Percentiles rank a stretch among this genome's conserved stretches.
Evolutionary conservation across 495 filamentous ascomycete species (phyloP).

Genomic region (Amphirosellinia nigrospora): DNA sequence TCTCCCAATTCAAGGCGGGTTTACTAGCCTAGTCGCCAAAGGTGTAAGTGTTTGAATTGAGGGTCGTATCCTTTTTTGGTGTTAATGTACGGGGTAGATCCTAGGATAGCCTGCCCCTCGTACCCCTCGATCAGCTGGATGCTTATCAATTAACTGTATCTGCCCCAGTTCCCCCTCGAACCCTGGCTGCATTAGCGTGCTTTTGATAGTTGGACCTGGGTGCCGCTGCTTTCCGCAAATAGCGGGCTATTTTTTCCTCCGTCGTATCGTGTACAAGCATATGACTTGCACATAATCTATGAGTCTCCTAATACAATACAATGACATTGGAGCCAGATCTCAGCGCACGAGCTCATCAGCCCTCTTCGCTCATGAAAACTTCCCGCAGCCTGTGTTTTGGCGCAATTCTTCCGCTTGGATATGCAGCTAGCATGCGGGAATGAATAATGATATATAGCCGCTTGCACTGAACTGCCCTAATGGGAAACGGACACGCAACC

Average conservation of each 20-base stretch:
- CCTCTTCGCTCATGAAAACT: neutral
- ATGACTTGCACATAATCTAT: neutral
- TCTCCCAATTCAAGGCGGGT: neutral
- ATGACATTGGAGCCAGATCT: neutral
- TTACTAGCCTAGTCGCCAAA: neutral
- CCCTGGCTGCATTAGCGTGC: slow-evolving; percentile 18
- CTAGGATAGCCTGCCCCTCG: neutral
- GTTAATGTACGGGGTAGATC: neutral
- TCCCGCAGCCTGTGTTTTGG: too few relatives aligned
- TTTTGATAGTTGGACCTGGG: neutral
- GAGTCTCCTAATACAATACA: neutral
- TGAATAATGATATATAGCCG: neutral
- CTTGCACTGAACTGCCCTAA: slow-evolving; percentile 11
- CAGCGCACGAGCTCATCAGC: neutral
- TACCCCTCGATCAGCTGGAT: neutral
- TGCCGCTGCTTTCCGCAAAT: slow-evolving; percentile 22
- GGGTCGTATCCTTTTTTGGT: neutral
- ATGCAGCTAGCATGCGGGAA: slow-evolving; percentile 8
- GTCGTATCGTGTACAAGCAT: neutral
- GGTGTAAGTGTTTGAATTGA: neutral
- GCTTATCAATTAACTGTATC: slow-evolving; percentile 17
- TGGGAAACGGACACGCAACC: neutral
- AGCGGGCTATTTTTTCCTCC: neutral
- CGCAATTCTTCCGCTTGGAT: neutral
- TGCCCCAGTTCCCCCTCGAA: slow-evolving; percentile 1